Evolutionary conservation across 78 protist genomes (phyloP), one percentile per base, ranked within the genome.

Genomic region (Dictyostelium intermedium): DNA sequence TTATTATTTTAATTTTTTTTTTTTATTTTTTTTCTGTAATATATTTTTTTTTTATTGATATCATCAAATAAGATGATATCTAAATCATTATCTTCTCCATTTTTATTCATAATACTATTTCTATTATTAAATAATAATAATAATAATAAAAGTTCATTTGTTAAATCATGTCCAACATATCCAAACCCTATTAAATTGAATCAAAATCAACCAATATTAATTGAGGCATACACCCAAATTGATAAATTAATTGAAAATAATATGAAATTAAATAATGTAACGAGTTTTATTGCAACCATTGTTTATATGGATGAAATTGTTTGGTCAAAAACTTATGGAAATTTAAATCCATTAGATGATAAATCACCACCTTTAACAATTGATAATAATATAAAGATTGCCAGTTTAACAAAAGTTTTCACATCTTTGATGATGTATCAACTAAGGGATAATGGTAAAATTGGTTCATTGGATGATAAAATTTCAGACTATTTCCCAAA

Each of bases 341-440:
- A 37, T n/a, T 8, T 60, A n/a, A 60, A 86, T 41, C 92, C 92
- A 39, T 30, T 78, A 61, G 63, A 86, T 72, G 23, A 32, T 16
- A n/a, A 4, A 16, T 60, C 92, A 8, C 83, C 83, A n/a, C 79
- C 76, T 9, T 35, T 86, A 6, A 77, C 84, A 7, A 37, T 86
- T 23, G 92, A 86, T 27, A 53, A 18, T 41, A 53, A 79, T 79
- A 50, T 87, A 45, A 87, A 77, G 45, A 79, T 87, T 66, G 93
- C 86, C 32, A 87, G 93, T 87, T 78, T 61, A 30, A 87, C 93
- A 10, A 87, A 87, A 45, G 14, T 82, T 27, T 79, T 87, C 50
- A 87, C 93, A 27, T 77, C 37, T 37, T 35, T 87, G 25, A 87
- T 79, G 85, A 87, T 87, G 93, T 79, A 32, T 47, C 82, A 87